phyloP scores from a whole-genome alignment of 2,329 filamentous ascomycete genomes.

The Aspergillus puulaauensis region DNA sequence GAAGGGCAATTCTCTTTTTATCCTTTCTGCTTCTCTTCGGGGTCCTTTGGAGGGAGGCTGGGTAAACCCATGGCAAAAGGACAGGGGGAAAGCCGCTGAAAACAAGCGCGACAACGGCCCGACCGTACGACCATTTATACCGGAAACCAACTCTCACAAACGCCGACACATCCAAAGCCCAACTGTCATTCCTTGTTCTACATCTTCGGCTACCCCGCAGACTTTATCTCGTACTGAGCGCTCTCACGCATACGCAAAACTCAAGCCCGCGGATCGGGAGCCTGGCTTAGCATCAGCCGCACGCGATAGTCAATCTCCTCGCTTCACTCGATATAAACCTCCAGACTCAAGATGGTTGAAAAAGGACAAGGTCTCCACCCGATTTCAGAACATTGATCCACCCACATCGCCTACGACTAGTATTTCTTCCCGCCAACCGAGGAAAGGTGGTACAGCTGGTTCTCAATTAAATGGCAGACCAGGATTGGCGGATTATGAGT shows the following conservation, averaged over 20 bases:
- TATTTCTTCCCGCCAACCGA: conserved; percentile 19
- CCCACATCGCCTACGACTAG: conserved; percentile 36
- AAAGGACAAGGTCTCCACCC: conserved; percentile 27
- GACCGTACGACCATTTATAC: conserved; percentile 22
- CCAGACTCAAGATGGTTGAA: conserved; percentile 27
- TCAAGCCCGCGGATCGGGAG: not conserved
- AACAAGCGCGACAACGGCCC: not conserved
- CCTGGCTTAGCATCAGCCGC: not conserved
- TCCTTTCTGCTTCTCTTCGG: conserved; percentile 45
- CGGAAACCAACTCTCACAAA: conserved; percentile 28
- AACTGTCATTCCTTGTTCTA: not conserved
- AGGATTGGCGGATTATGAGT: not conserved
- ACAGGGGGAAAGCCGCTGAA: conserved; percentile 12
- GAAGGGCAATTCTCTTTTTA: conserved; percentile 44
- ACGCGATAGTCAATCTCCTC: not conserved
- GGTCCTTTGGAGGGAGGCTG: conserved; percentile 47
- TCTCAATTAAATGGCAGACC: not conserved
- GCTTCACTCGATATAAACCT: conserved; percentile 1
- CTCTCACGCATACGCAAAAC: not conserved
- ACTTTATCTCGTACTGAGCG: not conserved
- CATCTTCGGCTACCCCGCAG: not conserved
- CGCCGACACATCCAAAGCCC: conserved; percentile 21
- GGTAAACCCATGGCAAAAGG: conserved; percentile 47
- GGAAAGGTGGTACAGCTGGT: conserved; percentile 12
- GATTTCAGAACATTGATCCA: conserved; percentile 33